These are phyloP conservation scores for Parastagonospora nodorum DNA, from an alignment of 2,329 filamentous ascomycete genomes.

Conservation along the genomic window DNA sequence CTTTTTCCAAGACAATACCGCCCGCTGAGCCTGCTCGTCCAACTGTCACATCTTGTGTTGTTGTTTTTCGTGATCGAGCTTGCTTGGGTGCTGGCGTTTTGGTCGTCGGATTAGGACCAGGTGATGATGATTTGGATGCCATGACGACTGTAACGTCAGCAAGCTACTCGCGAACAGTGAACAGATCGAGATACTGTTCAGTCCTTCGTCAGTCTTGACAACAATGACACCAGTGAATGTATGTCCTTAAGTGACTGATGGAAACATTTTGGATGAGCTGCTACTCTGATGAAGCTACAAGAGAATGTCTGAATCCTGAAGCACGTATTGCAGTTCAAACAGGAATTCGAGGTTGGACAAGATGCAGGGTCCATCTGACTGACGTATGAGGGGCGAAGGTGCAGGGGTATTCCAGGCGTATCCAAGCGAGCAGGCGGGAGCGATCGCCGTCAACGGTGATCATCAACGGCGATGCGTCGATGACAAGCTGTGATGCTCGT, in stretches of 20 bases:
- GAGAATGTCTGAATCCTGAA: background rate
- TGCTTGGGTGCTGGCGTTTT: slow-evolving; percentile 22
- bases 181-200: background rate
- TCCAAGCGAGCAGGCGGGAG: slow-evolving; percentile 14
- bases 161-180: background rate
- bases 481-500: no score
- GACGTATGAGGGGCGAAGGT: slow-evolving; percentile 42
- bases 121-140: slow-evolving; percentile 33
- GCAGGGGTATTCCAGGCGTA: slow-evolving; percentile 23
- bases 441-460: slow-evolving; percentile 27
- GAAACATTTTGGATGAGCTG: background rate
- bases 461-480: slow-evolving; percentile 5
- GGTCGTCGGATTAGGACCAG: slow-evolving; percentile 27
- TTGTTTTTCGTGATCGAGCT: slow-evolving; percentile 29
- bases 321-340: slow-evolving; percentile 16
- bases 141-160: slow-evolving; percentile 11
- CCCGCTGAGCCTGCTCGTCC: slow-evolving; percentile 37
- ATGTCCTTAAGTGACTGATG: background rate
- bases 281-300: background rate
- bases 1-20: slow-evolving; percentile 33
- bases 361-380: slow-evolving; percentile 35
- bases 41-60: slow-evolving; percentile 4
- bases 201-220: background rate
- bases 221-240: background rate
- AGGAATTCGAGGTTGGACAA: slow-evolving; percentile 38